Conservation (phyloP, 2,329 filamentous ascomycete genomes). For the Thermothelomyces thermophilus region DNA sequence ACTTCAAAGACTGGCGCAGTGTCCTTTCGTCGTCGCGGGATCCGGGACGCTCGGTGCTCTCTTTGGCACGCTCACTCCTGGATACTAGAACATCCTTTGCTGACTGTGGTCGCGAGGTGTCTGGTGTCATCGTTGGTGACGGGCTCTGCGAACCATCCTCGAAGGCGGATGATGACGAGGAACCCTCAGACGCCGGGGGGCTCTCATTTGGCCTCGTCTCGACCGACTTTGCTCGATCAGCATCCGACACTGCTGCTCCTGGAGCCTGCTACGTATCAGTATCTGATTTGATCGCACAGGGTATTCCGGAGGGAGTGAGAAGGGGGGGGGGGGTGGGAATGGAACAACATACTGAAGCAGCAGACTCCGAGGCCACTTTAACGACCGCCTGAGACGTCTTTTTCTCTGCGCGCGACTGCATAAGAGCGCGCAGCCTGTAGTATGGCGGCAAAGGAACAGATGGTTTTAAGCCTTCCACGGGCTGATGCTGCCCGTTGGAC, state of each 20-base stretch:
- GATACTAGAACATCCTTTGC: conserved; percentile 29
- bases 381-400: background rate
- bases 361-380: background rate
- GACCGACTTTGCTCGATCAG: conserved; percentile 7
- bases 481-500: conserved; percentile 9
- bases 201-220: conserved; percentile 11
- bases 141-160: conserved; percentile 35
- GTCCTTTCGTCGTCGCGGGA: conserved; percentile 22
- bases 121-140: conserved; percentile 35
- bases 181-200: conserved; percentile 27
- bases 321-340: too few species aligned
- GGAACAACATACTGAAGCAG: background rate
- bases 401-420: conserved; percentile 9
- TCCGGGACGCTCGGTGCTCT: background rate
- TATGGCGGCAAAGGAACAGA: conserved; percentile 17
- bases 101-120: conserved; percentile 39
- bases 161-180: conserved; percentile 38
- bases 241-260: background rate
- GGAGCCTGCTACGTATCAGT: conserved; percentile 5
- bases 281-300: background rate
- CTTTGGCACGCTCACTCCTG: conserved; percentile 17
- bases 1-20: conserved; percentile 17
- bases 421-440: conserved; percentile 14
- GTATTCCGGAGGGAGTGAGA: too few species aligned
- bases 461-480: conserved; percentile 4